These are phyloP conservation scores for Boehmeria nivea DNA, from an alignment of 306 rosid species.

Conservation along the genomic window DNA sequence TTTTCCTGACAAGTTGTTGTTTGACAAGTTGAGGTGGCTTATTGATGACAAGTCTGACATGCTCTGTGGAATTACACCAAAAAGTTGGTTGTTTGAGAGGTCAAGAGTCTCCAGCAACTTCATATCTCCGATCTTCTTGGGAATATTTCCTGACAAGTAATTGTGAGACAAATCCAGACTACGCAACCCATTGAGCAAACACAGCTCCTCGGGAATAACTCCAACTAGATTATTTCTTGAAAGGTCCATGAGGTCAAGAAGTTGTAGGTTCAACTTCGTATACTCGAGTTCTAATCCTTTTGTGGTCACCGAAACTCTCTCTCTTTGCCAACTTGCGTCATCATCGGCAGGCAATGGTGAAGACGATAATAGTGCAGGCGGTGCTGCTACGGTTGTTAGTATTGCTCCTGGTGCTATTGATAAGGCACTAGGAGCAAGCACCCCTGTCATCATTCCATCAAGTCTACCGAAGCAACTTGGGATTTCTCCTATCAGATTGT, in stretches of 20 bases:
- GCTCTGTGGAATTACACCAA: slow-evolving; percentile 8
- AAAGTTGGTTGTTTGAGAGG: slow-evolving; percentile 9
- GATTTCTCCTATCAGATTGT: slow-evolving; percentile 12
- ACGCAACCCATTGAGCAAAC: neutral
- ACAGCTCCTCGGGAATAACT: slow-evolving; percentile 1
- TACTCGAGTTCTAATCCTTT: neutral
- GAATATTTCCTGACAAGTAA: slow-evolving; percentile 5
- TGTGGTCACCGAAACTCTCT: neutral
- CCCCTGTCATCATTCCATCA: neutral
- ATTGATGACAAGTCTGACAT: neutral
- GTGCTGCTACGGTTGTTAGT: too few species aligned
- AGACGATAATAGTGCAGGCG: too few species aligned
- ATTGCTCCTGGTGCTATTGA: too few species aligned
- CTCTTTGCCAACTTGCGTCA: neutral
- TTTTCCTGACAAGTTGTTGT: slow-evolving; percentile 12
- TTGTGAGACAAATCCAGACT: slow-evolving; percentile 15
- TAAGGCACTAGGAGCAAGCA: too few species aligned
- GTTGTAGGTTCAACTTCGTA: neutral
- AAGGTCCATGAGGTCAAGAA: slow-evolving; percentile 12
- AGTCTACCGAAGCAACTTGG: slow-evolving; percentile 9
- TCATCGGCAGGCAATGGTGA: too few species aligned
- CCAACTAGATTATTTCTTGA: slow-evolving; percentile 13
- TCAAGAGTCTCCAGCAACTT: slow-evolving; percentile 8
- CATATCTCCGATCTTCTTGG: slow-evolving; percentile 4
- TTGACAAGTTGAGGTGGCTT: neutral